phyloP scores from a whole-genome alignment of 345 rosid species.

The Rhodamnia argentea region DNA sequence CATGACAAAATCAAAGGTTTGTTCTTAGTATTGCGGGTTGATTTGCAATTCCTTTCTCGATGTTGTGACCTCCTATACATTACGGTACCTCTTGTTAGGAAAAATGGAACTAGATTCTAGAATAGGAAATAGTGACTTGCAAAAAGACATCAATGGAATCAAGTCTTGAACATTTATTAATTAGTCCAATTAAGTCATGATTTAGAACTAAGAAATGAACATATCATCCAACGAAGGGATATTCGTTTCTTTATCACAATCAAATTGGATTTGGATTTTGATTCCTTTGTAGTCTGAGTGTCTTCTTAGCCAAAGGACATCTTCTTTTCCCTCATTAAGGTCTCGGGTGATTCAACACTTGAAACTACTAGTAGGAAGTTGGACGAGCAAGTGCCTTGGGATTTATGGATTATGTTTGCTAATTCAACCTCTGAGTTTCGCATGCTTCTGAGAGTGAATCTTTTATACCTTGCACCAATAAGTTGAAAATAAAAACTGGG shows the following conservation, averaged over 20 bases:
- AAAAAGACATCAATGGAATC: not conserved
- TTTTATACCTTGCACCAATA: not conserved
- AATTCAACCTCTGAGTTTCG: not conserved
- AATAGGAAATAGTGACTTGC: not conserved
- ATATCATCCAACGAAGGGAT: not conserved
- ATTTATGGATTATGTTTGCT: not conserved
- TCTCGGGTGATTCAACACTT: not conserved
- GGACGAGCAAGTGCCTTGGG: not conserved
- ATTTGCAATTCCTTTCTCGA: not conserved
- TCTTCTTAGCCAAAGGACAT: not conserved
- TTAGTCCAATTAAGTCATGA: not conserved
- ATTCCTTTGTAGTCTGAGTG: not conserved
- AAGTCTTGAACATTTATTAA: not conserved
- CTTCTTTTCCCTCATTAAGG: not conserved
- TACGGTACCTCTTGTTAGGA: not conserved
- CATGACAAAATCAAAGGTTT: slow-evolving; percentile 45
- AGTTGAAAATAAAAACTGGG: not conserved
- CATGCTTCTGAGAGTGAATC: not conserved
- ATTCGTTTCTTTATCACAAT: not conserved
- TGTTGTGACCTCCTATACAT: not conserved
- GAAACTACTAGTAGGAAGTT: not conserved
- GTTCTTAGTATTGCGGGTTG: not conserved
- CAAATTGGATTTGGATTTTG: not conserved
- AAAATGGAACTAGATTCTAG: not conserved
- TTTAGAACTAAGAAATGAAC: not conserved